phyloP scores from a whole-genome alignment of 345 rosid genomes.

The Salix udensis region DNA sequence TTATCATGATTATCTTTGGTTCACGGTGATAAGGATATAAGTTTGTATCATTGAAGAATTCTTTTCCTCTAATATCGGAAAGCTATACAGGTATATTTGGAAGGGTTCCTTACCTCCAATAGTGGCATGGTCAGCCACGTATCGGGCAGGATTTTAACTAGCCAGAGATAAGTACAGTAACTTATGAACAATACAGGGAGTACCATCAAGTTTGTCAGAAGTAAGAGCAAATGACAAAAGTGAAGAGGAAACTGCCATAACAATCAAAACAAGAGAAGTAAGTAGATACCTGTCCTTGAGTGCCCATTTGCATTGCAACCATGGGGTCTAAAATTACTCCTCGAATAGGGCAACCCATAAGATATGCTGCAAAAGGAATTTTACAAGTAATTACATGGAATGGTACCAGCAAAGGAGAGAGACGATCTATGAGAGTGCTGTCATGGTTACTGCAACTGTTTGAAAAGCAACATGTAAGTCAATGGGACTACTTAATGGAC shows the following conservation, averaged over 20 bases:
- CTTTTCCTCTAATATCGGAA: no score
- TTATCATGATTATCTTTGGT: background rate
- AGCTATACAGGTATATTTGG: background rate
- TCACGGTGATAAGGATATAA: no score
- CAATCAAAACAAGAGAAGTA: background rate
- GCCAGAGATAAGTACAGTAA: no score
- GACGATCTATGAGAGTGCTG: background rate
- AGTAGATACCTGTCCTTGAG: slow-evolving; percentile 79
- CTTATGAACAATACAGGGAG: background rate
- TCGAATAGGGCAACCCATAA: slow-evolving; percentile 94
- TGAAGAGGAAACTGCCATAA: background rate
- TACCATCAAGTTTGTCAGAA: background rate
- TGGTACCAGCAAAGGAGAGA: background rate
- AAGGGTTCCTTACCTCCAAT: background rate
- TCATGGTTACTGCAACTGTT: background rate
- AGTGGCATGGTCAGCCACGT: background rate
- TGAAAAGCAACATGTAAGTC: background rate
- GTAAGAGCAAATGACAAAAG: background rate
- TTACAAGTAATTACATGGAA: slow-evolving; percentile 7
- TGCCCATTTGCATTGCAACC: slow-evolving; percentile 86
- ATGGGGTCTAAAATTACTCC: slow-evolving; percentile 91
- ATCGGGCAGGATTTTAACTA: background rate
- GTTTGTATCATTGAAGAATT: no score
- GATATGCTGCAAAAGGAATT: slow-evolving; percentile 58
- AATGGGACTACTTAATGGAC: background rate